Percentiles rank a stretch among this genome's conserved stretches.
Conservation (phyloP, 2,329 filamentous ascomycete species). For the Aphanocladium album region DNA sequence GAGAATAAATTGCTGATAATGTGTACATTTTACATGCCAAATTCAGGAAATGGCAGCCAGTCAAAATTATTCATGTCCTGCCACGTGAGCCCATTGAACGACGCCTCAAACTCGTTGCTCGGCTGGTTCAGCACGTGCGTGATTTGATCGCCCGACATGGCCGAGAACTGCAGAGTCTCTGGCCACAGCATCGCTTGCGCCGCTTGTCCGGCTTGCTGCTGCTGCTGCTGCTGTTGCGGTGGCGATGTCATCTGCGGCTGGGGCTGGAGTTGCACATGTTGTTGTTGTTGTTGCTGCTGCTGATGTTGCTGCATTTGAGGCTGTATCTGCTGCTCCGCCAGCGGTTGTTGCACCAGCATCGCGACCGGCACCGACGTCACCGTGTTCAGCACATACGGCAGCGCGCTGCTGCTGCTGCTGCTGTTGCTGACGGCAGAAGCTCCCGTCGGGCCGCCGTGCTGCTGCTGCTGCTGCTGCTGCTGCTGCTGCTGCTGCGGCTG, state of each 20-base stretch:
- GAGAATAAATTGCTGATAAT: too few relatives aligned
- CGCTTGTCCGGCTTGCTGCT: slow-evolving; percentile 16
- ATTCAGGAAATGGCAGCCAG: slow-evolving; percentile 50
- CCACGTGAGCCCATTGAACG: slow-evolving; percentile 51
- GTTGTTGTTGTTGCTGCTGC: too few relatives aligned
- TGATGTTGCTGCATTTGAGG: too few relatives aligned
- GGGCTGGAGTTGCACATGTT: not conserved
- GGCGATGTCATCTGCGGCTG: slow-evolving; percentile 6
- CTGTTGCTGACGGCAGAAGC: too few relatives aligned
- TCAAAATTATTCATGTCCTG: slow-evolving; percentile 56
- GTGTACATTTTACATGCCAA: slow-evolving; percentile 26
- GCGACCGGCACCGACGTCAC: not conserved
- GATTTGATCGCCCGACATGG: slow-evolving; percentile 67
- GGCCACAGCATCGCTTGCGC: slow-evolving; percentile 34
- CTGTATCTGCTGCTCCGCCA: too few relatives aligned
- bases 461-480: not conserved
- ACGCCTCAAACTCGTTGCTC: slow-evolving; percentile 52
- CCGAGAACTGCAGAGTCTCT: slow-evolving; percentile 56
- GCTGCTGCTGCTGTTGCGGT: slow-evolving; percentile 4
- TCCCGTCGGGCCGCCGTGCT: too few relatives aligned
- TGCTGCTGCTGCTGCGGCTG: not conserved
- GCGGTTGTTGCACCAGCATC: not conserved
- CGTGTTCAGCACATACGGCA: too few relatives aligned
- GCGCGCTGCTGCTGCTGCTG: too few relatives aligned
- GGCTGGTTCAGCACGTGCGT: slow-evolving; percentile 60